A percentile compares a stretch with the other conserved stretches of the same genome.
Evolutionary conservation across 1,284 basidiomycete genomes (phyloP).

Genomic region (Earliella scabrosa): DNA sequence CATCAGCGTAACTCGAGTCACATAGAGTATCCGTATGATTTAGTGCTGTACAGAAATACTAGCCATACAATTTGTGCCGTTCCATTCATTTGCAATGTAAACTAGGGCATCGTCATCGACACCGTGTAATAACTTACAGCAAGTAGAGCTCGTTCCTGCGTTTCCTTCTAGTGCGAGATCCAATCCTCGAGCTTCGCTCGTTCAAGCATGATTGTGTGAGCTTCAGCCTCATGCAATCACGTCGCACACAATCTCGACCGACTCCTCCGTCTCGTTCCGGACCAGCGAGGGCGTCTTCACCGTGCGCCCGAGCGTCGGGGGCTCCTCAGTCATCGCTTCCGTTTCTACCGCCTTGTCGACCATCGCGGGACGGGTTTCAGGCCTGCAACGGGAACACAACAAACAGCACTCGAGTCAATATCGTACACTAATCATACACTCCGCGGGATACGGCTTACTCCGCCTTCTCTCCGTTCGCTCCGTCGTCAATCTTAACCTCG

Average conservation of each 20-base stretch:
- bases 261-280: slow-evolving; percentile 25
- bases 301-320: slow-evolving; percentile 8
- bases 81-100: too few species aligned
- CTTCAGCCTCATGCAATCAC: slow-evolving; percentile 16
- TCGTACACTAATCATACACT: slow-evolving; percentile 2
- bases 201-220: too few species aligned
- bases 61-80: too few species aligned
- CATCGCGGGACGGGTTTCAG: neutral
- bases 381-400: neutral
- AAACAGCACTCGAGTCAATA: slow-evolving; percentile 3
- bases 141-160: too few species aligned
- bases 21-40: too few species aligned
- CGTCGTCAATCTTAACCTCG: too few species aligned
- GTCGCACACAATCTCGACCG: slow-evolving; percentile 27
- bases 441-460: neutral
- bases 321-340: slow-evolving; percentile 7
- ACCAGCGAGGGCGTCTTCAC: slow-evolving; percentile 11
- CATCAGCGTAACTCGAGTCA: too few species aligned
- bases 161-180: too few species aligned
- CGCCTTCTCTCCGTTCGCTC: neutral
- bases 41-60: too few species aligned
- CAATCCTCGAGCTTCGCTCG: too few species aligned
- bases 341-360: slow-evolving; percentile 10
- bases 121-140: too few species aligned
- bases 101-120: too few species aligned